Percentiles rank a stretch among this genome's conserved stretches.
Evolutionary conservation across 225 moss, liverwort and hornwort species (phyloP).

Genomic region (Bryum argenteum): DNA sequence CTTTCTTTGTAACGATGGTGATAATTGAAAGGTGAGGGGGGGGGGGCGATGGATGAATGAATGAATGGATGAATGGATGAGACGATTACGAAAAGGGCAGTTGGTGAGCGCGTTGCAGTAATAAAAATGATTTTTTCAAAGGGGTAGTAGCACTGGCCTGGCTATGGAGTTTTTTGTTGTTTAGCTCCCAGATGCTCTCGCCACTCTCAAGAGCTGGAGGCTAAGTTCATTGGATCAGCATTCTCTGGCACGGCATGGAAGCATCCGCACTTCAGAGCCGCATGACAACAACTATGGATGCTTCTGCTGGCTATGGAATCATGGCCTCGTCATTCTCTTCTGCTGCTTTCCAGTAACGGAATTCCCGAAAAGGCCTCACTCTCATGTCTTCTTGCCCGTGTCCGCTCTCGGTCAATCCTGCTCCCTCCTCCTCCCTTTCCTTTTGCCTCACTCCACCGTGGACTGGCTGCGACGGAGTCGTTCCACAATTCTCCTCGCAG

Average conservation of each 20-base stretch:
- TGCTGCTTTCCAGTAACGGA: conserved; percentile 29
- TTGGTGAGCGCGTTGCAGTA: too few relatives aligned
- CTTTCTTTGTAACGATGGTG: too few relatives aligned
- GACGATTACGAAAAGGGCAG: too few relatives aligned
- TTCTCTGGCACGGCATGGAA: conserved; percentile 16
- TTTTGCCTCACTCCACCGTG: conserved; percentile 2
- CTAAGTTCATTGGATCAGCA: conserved; percentile 31
- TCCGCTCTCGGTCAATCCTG: conserved; percentile 9
- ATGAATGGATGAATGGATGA: too few relatives aligned
- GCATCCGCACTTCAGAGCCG: conserved; percentile 10
- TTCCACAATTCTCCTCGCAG: conserved; percentile 40
- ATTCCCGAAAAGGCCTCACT: conserved; percentile 34
- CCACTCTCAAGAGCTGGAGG: conserved; percentile 14
- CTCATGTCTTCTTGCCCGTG: conserved; percentile 37
- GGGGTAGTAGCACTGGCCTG: background rate
- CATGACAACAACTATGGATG: conserved; percentile 27
- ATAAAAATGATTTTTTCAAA: too few relatives aligned
- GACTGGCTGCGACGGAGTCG: conserved; percentile 30
- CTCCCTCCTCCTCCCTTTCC: too few relatives aligned
- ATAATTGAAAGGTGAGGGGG: too few relatives aligned
- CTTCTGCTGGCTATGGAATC: conserved; percentile 21
- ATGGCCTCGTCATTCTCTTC: conserved; percentile 26
- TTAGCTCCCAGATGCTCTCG: conserved; percentile 43
- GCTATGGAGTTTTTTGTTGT: conserved; percentile 40
- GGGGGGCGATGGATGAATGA: too few relatives aligned